Conservation (phyloP, 2,329 filamentous ascomycete genomes). For the Aspergillus ochraceoroseus region DNA sequence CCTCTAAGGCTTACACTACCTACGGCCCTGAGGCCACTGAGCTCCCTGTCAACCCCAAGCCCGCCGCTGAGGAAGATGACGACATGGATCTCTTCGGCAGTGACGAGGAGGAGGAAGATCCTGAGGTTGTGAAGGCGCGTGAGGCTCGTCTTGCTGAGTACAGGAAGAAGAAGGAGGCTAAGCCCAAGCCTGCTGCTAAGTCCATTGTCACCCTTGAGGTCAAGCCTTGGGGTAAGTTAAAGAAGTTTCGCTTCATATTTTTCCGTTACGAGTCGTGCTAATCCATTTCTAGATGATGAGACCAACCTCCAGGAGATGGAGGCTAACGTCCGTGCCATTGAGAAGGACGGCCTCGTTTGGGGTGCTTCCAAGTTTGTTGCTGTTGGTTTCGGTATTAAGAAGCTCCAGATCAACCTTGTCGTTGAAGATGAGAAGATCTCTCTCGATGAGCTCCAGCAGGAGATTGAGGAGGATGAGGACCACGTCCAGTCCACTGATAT, state of each 20-base stretch:
- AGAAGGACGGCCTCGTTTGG: constrained; percentile 94
- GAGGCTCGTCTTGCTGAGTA: constrained; percentile 90
- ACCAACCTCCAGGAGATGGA: constrained; percentile 84
- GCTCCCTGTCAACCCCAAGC: constrained; percentile 76
- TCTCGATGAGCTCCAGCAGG: constrained; percentile 75
- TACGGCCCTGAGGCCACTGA: constrained; percentile 82
- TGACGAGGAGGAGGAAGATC: constrained; percentile 91
- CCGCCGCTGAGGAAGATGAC: constrained; percentile 61
- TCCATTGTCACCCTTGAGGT: constrained; percentile 93
- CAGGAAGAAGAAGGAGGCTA: constrained; percentile 93
- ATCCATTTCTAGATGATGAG: constrained; percentile 65
- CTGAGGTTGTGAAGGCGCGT: constrained; percentile 74
- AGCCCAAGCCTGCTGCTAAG: constrained; percentile 89
- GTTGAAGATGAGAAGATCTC: constrained; percentile 97
- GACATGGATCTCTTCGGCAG: constrained; percentile 91
- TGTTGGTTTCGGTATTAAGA: constrained; percentile 97
- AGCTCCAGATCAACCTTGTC: constrained; percentile 97
- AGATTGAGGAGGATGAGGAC: constrained; percentile 85
- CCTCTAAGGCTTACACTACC: constrained; percentile 78
- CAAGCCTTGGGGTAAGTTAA: constrained; percentile 91
- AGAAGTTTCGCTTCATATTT: neutral
- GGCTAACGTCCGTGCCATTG: constrained; percentile 71
- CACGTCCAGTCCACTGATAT: constrained; percentile 93
- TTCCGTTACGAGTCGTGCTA: constrained; percentile 19
- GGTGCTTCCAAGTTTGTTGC: constrained; percentile 83